phyloP scores from a whole-genome alignment of 129 eudicot species.

The Logfia minima region DNA sequence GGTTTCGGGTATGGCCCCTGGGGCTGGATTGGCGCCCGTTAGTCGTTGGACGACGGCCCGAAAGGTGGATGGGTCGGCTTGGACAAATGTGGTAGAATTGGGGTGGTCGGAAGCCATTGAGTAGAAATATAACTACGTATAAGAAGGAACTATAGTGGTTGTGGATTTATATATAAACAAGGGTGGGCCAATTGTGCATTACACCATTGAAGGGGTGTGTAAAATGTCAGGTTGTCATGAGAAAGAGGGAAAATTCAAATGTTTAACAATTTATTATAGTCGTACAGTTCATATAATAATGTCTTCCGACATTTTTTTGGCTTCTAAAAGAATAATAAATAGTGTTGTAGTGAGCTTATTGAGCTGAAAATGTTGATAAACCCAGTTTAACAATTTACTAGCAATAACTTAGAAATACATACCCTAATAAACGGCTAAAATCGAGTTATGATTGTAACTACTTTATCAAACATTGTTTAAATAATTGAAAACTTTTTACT shows the following conservation, averaged over 20 bases:
- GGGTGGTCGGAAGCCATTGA: constrained; percentile 36
- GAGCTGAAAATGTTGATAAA: no score
- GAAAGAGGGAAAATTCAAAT: constrained; percentile 36
- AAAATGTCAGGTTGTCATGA: constrained; percentile 13
- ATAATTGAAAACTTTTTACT: no score
- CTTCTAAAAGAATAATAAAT: not conserved
- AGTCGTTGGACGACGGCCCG: constrained; percentile 67
- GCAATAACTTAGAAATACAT: no score
- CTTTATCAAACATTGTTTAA: no score
- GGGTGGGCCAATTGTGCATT: constrained; percentile 18
- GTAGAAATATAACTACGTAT: constrained; percentile 14
- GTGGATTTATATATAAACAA: constrained; percentile 18
- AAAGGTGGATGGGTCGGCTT: constrained; percentile 69
- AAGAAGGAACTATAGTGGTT: not conserved
- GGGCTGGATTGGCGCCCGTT: constrained; percentile 41
- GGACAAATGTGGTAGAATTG: constrained; percentile 65
- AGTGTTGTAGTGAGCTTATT: no score
- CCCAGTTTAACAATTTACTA: no score
- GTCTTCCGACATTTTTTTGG: not conserved
- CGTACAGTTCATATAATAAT: not conserved
- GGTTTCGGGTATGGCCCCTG: constrained; percentile 32
- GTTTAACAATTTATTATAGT: constrained; percentile 2
- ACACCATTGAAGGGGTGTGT: constrained; percentile 19
- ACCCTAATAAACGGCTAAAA: no score
- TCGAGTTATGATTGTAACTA: no score